Evolutionary conservation across 208 protist species (phyloP).

Genomic region (Polymyxa betae): DNA sequence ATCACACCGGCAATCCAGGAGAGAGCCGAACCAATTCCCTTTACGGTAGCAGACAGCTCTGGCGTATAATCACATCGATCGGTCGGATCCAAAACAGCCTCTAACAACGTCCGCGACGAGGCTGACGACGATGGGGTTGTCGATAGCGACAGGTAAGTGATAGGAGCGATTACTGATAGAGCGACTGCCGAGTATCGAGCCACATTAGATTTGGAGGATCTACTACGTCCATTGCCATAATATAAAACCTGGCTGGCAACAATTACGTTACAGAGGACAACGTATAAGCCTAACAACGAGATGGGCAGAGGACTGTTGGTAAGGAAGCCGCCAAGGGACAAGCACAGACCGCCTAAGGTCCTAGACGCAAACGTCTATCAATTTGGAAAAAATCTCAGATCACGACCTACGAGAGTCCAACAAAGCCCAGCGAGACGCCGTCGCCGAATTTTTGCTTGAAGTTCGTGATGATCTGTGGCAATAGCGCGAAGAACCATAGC

Average conservation of each 20-base stretch:
- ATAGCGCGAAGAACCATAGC: not conserved
- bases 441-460: not conserved
- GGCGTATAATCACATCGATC: not conserved
- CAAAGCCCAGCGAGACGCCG: not conserved
- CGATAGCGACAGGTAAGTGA: not conserved
- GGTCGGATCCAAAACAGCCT: not conserved
- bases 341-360: not conserved
- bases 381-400: not conserved
- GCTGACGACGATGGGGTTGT: not conserved
- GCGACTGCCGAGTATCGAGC: not conserved
- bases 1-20: not conserved
- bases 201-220: not conserved
- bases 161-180: not conserved
- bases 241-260: not conserved
- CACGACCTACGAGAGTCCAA: slow-evolving; percentile 8
- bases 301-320: slow-evolving; percentile 40
- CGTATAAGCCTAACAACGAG: slow-evolving; percentile 20
- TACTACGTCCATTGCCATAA: not conserved
- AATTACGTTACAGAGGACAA: slow-evolving; percentile 27
- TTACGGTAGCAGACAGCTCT: not conserved
- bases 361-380: not conserved
- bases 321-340: slow-evolving; percentile 7
- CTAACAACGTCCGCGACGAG: not conserved
- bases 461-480: slow-evolving; percentile 1
- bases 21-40: not conserved